Conservation (phyloP, 2,329 filamentous ascomycete genomes). For the Cyphellophora europaea region DNA sequence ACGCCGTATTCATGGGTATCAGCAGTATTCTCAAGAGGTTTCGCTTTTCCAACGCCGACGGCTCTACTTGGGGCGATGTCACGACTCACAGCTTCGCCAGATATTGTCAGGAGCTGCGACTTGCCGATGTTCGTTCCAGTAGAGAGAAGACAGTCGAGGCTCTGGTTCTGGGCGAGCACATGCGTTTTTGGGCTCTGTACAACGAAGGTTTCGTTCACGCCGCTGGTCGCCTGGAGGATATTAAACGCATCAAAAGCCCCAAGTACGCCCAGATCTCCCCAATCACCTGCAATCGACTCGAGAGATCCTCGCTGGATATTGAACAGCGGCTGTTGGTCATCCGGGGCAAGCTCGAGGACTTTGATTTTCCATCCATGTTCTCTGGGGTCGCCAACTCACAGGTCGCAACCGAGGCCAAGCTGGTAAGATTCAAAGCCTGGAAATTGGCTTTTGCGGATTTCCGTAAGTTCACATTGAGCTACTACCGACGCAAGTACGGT, state of each 20-base stretch:
- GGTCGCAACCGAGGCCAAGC: constrained; percentile 63
- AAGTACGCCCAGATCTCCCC: constrained; percentile 62
- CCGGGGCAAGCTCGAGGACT: constrained; percentile 67
- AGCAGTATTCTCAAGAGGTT: constrained; percentile 47
- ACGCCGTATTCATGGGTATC: constrained; percentile 54
- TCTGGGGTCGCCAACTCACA: constrained; percentile 79
- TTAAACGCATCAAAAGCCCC: constrained; percentile 59
- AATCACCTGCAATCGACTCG: constrained; percentile 68
- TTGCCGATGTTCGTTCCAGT: constrained; percentile 73
- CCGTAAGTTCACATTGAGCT: constrained; percentile 60
- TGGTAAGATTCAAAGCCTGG: constrained; percentile 79
- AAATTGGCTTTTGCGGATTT: constrained; percentile 63
- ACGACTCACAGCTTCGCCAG: constrained; percentile 40
- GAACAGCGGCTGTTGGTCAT: constrained; percentile 61
- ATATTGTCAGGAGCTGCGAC: constrained; percentile 65
- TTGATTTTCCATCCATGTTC: constrained; percentile 86
- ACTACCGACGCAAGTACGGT: constrained; percentile 61
- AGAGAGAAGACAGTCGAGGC: constrained; percentile 84
- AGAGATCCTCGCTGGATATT: constrained; percentile 72
- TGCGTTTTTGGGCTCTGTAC: constrained; percentile 75
- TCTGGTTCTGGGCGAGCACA: constrained; percentile 77
- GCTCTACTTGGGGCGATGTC: constrained; percentile 54
- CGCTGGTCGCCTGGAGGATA: constrained; percentile 70
- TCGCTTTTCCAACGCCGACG: constrained; percentile 53
- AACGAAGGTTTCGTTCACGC: constrained; percentile 88